Percentiles rank a stretch among this genome's conserved stretches.
phyloP scores from a whole-genome alignment of 2,329 filamentous ascomycete genomes.

The Fusarium lateritium region DNA sequence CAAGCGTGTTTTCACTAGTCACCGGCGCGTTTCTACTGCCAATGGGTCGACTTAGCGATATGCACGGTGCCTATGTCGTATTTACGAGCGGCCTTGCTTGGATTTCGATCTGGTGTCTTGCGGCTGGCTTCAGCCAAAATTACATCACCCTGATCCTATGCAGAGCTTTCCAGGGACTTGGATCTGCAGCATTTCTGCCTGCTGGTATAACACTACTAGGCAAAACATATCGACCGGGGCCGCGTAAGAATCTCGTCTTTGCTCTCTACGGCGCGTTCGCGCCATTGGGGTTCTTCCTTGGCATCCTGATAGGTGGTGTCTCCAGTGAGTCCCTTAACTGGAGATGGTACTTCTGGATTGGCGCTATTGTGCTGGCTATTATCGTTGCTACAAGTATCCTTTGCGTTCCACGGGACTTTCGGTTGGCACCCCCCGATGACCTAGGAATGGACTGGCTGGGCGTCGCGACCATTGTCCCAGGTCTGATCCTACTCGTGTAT shows the following conservation, averaged over 20 bases:
- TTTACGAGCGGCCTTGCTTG: constrained; percentile 73
- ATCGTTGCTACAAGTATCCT: constrained; percentile 42
- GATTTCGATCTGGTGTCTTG: constrained; percentile 78
- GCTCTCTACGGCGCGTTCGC: constrained; percentile 71
- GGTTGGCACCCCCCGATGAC: constrained; percentile 19
- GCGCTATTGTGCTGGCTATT: constrained; percentile 61
- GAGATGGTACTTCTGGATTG: constrained; percentile 81
- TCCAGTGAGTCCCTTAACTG: constrained; percentile 72
- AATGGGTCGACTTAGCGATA: constrained; percentile 73
- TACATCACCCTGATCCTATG: constrained; percentile 80
- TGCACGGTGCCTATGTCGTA: constrained; percentile 73
- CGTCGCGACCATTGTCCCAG: constrained; percentile 66
- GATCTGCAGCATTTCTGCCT: constrained; percentile 79
- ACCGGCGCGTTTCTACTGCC: constrained; percentile 73
- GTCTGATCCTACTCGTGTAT: constrained; percentile 75
- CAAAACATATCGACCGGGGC: constrained; percentile 77
- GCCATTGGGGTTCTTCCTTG: constrained; percentile 71
- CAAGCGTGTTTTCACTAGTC: constrained; percentile 71
- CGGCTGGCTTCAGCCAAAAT: constrained; percentile 78
- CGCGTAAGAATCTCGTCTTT: constrained; percentile 78
- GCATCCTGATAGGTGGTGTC: constrained; percentile 77
- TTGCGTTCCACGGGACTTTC: constrained; percentile 58
- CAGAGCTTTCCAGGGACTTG: constrained; percentile 81
- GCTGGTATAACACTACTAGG: constrained; percentile 79
- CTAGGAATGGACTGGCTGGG: constrained; percentile 74